These are phyloP conservation scores for Radiomyces spectabilis DNA, from an alignment of 192 early-diverging fungal species.

Conservation along the genomic window DNA sequence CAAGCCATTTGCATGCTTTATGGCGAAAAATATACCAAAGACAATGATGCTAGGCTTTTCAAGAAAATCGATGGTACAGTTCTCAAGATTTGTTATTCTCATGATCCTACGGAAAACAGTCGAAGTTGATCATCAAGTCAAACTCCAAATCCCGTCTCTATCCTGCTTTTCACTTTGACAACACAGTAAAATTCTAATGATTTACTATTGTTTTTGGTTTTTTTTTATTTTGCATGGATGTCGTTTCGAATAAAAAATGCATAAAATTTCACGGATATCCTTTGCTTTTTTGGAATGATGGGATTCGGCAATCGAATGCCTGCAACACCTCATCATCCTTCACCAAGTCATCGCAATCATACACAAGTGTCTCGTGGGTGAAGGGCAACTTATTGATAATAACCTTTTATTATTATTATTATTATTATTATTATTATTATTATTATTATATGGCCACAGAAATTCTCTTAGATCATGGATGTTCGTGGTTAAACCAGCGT, in stretches of 20 bases:
- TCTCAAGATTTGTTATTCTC: background rate
- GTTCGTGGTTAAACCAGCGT: slow-evolving; percentile 16
- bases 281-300: too few species aligned
- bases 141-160: too few species aligned
- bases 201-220: too few species aligned
- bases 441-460: slow-evolving; percentile 5
- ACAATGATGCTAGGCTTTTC: background rate
- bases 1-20: slow-evolving; percentile 2
- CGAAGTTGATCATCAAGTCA: too few species aligned
- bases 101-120: background rate
- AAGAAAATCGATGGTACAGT: background rate
- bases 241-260: too few species aligned
- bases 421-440: background rate
- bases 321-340: slow-evolving; percentile 1
- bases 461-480: slow-evolving; percentile 5
- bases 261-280: too few species aligned
- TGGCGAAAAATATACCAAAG: slow-evolving; percentile 4
- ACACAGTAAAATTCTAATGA: too few species aligned
- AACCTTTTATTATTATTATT: slow-evolving; percentile 6
- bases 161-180: too few species aligned
- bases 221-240: too few species aligned
- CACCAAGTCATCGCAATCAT: slow-evolving; percentile 2
- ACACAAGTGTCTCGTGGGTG: slow-evolving; percentile 5
- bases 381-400: slow-evolving; percentile 7
- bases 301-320: slow-evolving; percentile 8